Base-by-base conservation (phyloP, 331 rosid species). In the Dryas integrifolia region DNA sequence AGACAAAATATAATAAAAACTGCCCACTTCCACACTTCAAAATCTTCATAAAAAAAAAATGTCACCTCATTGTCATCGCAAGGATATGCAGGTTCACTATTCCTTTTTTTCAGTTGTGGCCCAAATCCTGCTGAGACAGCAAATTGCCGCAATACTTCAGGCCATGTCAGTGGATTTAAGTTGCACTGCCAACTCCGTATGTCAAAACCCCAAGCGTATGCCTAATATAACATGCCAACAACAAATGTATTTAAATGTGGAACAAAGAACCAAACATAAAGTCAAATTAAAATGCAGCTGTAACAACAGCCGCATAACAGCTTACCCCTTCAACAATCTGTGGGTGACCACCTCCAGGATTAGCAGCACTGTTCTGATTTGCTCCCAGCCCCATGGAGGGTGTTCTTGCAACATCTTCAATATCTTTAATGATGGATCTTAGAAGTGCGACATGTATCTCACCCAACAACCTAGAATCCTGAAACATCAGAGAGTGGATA, bases 51-150 rank as follows among this genome's bases (percentile, higher is more conserved):
- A n/a, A 7, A 26, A 50, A 61, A 65, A 66, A 35, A 70, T 76
- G 39, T 67, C 50, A 86, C 96, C 89, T 86, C 92, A 75, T 80
- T 72, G 51, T 82, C 84, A 49, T 87, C 84, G 68, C 72, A 71
- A 45, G 75, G 76, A 81, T 70, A 64, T 69, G 72, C 67, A 57
- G 58, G 82, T 68, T 80, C 87, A 77, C 45, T 60, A 74, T 21
- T 81, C 71, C 79, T 84, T 77, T 79, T 89, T 81, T 81, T 82
- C 82, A 84, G 68, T 75, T 70, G 87, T 4, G 97, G 96, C 72
- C 97, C 97, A 77, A 85, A 89, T 58, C 97, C 92, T 5, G 88
- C 92, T 66, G 97, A 87, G 73, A 91, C 65, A 71, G 96, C 89
- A 60, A 91, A 84, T 58, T 91, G 96, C 44, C 96, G 87, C 85